Evolutionary conservation across 305 asterid species (phyloP).

Genomic region (Fraxinus floribunda): DNA sequence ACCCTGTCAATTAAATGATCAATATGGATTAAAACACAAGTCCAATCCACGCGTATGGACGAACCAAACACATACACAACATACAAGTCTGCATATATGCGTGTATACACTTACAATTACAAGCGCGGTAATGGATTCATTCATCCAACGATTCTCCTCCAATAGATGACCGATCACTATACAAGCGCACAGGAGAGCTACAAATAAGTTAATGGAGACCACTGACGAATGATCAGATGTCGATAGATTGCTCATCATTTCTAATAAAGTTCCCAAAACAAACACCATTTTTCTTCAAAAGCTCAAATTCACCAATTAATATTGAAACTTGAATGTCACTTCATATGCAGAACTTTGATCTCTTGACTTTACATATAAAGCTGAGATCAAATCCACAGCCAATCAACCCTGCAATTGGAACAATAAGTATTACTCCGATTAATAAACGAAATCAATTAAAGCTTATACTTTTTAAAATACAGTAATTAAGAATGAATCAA

Average conservation of each 20-base stretch:
- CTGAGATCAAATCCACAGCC: neutral
- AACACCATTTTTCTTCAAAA: slow-evolving; percentile 34
- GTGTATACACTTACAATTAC: slow-evolving; percentile 49
- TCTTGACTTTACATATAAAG: neutral
- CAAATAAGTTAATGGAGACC: slow-evolving; percentile 64
- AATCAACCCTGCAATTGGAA: neutral
- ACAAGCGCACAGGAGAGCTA: slow-evolving; percentile 68
- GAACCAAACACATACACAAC: slow-evolving; percentile 3
- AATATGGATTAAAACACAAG: neutral
- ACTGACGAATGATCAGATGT: slow-evolving; percentile 76
- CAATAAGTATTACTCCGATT: neutral
- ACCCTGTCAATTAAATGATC: slow-evolving; percentile 46
- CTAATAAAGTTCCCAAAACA: slow-evolving; percentile 32
- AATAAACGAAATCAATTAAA: neutral
- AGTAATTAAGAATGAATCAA: neutral
- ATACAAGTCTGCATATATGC: slow-evolving; percentile 8
- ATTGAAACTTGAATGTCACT: neutral
- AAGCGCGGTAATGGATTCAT: slow-evolving; percentile 81
- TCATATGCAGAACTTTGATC: neutral
- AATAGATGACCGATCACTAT: slow-evolving; percentile 80
- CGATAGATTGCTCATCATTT: slow-evolving; percentile 21
- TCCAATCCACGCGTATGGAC: too few relatives aligned
- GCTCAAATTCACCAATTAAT: slow-evolving; percentile 1
- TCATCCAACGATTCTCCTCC: slow-evolving; percentile 85
- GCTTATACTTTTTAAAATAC: neutral